Conservation (phyloP, 2,329 filamentous ascomycete species). For the Cytospora mali region DNA sequence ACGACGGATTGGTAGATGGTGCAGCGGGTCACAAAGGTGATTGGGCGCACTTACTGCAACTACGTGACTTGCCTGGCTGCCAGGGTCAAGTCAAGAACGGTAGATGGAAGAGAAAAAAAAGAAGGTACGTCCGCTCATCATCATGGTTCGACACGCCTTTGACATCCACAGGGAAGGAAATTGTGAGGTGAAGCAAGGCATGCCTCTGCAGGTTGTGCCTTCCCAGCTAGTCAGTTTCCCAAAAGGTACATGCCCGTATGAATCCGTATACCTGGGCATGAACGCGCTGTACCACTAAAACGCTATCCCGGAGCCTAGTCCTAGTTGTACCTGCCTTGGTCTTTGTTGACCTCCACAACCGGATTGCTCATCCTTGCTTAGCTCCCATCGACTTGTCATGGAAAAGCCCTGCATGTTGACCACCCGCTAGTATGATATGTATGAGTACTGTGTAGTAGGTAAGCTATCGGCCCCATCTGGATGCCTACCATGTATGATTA, state of each 20-base stretch:
- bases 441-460: not conserved
- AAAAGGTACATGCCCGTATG: constrained; percentile 16
- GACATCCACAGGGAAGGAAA: not conserved
- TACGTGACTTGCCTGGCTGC: constrained; percentile 13
- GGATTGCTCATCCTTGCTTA: constrained; percentile 21
- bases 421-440: not conserved
- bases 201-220: constrained; percentile 1
- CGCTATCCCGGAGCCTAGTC: constrained; percentile 10
- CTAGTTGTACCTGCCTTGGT: constrained; percentile 19
- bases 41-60: constrained; percentile 16
- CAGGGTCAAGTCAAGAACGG: constrained; percentile 14
- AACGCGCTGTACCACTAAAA: constrained; percentile 1
- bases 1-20: constrained; percentile 7
- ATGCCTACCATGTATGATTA: not conserved
- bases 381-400: constrained; percentile 10
- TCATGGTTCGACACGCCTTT: not conserved
- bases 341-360: constrained; percentile 4
- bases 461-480: not conserved
- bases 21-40: constrained; percentile 23
- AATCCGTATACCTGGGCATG: constrained; percentile 18
- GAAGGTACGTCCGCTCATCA: not conserved
- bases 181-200: constrained; percentile 6
- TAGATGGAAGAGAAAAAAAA: not conserved
- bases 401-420: not conserved
- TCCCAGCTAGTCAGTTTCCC: constrained; percentile 1